Conservation (phyloP, 306 rosid genomes). For the Medicago arabica region DNA sequence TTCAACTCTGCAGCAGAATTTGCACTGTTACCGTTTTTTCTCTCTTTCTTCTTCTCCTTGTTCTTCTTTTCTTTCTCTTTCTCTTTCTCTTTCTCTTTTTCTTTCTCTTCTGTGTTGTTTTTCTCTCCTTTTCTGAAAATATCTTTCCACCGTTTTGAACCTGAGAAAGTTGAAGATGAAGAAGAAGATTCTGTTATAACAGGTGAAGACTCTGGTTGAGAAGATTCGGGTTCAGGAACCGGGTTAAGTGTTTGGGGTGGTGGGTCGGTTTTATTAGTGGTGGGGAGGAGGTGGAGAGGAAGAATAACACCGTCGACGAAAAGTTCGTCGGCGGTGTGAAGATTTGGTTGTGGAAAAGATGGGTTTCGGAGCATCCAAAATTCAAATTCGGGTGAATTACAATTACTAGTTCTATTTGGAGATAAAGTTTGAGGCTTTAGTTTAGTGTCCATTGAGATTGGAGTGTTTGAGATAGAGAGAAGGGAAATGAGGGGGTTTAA, state of each 20-base stretch:
- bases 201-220: constrained; percentile 40
- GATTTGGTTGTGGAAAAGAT: constrained; percentile 72
- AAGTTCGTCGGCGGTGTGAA: constrained; percentile 90
- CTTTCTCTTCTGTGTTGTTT: constrained; percentile 49
- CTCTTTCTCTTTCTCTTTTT: constrained; percentile 47
- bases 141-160: constrained; percentile 89
- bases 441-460: constrained; percentile 53
- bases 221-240: neutral
- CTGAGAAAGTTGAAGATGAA: constrained; percentile 42
- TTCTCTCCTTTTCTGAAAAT: constrained; percentile 73
- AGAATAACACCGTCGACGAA: constrained; percentile 83
- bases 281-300: constrained; percentile 69
- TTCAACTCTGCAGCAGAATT: constrained; percentile 74
- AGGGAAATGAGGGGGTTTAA: constrained; percentile 1
- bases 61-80: constrained; percentile 41
- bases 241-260: constrained; percentile 18
- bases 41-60: constrained; percentile 56
- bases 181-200: constrained; percentile 38
- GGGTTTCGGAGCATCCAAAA: constrained; percentile 97
- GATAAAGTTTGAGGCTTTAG: constrained; percentile 40
- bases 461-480: neutral
- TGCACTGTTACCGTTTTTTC: constrained; percentile 50
- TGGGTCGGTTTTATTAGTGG: constrained; percentile 19
- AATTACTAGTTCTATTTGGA: constrained; percentile 38
- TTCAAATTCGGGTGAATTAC: constrained; percentile 92